A percentile compares a stretch with the other conserved stretches of the same genome.
Evolutionary conservation across 2,329 filamentous ascomycete genomes (phyloP).

Genomic region (Zymoseptoria crescenta): DNA sequence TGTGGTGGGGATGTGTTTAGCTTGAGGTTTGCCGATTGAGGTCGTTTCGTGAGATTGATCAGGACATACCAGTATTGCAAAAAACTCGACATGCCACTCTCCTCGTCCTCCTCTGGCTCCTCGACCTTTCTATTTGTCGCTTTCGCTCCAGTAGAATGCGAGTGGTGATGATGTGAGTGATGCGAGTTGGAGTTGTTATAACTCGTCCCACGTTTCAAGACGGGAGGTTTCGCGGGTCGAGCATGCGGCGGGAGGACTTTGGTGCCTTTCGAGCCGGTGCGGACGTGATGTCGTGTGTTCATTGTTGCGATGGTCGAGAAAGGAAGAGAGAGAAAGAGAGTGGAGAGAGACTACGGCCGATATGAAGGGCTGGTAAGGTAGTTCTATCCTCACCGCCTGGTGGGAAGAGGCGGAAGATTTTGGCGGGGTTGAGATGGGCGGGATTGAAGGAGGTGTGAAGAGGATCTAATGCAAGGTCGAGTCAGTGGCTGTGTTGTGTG

Average conservation of each 20-base stretch:
- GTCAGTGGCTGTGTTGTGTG: background rate
- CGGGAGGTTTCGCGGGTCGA: constrained; percentile 17
- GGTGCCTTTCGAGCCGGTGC: constrained; percentile 21
- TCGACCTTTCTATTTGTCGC: constrained; percentile 14
- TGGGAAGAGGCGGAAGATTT: background rate
- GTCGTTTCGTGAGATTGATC: background rate
- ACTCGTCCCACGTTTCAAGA: constrained; percentile 18
- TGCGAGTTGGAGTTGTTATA: constrained; percentile 17
- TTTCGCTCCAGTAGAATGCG: constrained; percentile 8
- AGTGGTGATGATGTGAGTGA: constrained; percentile 4
- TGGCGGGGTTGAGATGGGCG: background rate
- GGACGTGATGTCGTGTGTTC: constrained; percentile 20
- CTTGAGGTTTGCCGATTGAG: background rate
- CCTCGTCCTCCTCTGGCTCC: constrained; percentile 32
- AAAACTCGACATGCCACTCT: constrained; percentile 46
- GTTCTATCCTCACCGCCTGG: background rate
- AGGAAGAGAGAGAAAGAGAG: background rate
- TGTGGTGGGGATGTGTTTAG: constrained; percentile 23
- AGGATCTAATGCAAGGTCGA: background rate
- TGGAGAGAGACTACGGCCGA: background rate
- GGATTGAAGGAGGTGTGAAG: background rate
- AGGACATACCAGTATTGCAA: constrained; percentile 45
- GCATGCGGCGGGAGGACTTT: constrained; percentile 22
- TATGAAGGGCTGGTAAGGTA: background rate
- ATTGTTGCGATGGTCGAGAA: constrained; percentile 11